Conservation (phyloP, 192 early-diverging fungal genomes). For the Coemansia reversa region DNA sequence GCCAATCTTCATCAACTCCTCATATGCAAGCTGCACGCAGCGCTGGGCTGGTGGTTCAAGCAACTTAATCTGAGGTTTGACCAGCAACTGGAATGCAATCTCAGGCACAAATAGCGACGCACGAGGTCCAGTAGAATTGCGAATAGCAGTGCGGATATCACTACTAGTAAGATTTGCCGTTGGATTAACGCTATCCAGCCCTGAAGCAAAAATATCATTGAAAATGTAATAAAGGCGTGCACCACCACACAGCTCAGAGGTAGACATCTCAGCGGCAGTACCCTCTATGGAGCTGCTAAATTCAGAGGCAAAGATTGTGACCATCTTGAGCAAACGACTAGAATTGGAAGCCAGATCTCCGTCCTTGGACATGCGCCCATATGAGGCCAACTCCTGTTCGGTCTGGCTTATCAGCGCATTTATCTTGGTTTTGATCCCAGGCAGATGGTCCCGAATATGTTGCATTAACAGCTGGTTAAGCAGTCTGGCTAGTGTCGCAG, state of each 20-base stretch:
- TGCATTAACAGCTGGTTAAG: constrained; percentile 75
- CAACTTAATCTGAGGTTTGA: constrained; percentile 76
- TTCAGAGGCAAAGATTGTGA: constrained; percentile 76
- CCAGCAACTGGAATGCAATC: constrained; percentile 79
- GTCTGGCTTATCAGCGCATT: constrained; percentile 76
- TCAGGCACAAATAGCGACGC: constrained; percentile 83
- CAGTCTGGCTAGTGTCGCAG: constrained; percentile 64
- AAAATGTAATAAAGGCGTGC: constrained; percentile 83
- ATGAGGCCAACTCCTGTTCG: constrained; percentile 69
- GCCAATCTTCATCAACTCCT: constrained; percentile 78
- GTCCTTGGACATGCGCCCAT: constrained; percentile 56
- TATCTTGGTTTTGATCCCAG: constrained; percentile 73
- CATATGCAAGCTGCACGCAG: constrained; percentile 81
- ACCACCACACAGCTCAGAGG: constrained; percentile 77
- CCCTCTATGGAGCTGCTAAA: constrained; percentile 80
- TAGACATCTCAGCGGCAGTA: constrained; percentile 66
- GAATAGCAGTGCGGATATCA: constrained; percentile 80
- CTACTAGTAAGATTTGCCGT: constrained; percentile 66
- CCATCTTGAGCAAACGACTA: constrained; percentile 62
- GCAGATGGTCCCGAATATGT: constrained; percentile 77
- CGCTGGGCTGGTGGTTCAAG: constrained; percentile 73
- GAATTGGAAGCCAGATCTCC: constrained; percentile 29
- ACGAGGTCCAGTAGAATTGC: constrained; percentile 78
- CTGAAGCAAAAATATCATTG: constrained; percentile 73
- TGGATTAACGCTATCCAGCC: constrained; percentile 70